phyloP scores from a whole-genome alignment of 768 basidiomycete genomes.

The Boletus sensibilis region DNA sequence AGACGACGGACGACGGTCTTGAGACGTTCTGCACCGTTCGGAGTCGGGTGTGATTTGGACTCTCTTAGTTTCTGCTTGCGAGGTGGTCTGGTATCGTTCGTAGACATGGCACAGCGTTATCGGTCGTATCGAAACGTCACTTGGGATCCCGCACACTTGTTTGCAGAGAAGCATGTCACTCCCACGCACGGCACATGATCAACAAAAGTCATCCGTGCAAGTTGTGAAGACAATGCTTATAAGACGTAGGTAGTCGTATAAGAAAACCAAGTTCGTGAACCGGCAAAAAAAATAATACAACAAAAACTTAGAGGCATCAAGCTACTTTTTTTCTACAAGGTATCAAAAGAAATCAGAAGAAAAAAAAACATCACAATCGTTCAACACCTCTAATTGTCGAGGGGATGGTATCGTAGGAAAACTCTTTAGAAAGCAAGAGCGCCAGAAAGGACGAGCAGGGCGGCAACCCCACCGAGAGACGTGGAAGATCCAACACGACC shows the following conservation, averaged over 20 bases:
- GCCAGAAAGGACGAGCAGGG: constrained; percentile 23
- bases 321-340: constrained; percentile 6
- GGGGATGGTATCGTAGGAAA: constrained; percentile 4
- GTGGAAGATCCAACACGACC: constrained; percentile 18
- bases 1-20: constrained; percentile 88
- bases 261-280: constrained; percentile 3
- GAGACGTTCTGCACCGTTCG: constrained; percentile 52
- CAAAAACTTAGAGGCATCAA: constrained; percentile 16
- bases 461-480: constrained; percentile 21
- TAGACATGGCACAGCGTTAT: constrained; percentile 11
- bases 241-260: not conserved
- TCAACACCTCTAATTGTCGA: constrained; percentile 1
- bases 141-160: not conserved
- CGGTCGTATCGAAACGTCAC: not conserved
- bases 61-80: constrained; percentile 35
- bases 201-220: not conserved
- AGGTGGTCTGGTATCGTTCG: constrained; percentile 15
- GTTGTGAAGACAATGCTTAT: not conserved
- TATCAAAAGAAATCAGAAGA: not conserved
- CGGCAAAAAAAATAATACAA: constrained; percentile 17
- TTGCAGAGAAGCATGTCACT: not conserved
- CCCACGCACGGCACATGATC: constrained; percentile 4
- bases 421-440: constrained; percentile 18
- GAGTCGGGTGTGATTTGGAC: constrained; percentile 28
- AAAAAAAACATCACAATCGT: constrained; percentile 5